Base-by-base conservation (phyloP, 371 early-diverging fungal species). In the Circinella minor region DNA sequence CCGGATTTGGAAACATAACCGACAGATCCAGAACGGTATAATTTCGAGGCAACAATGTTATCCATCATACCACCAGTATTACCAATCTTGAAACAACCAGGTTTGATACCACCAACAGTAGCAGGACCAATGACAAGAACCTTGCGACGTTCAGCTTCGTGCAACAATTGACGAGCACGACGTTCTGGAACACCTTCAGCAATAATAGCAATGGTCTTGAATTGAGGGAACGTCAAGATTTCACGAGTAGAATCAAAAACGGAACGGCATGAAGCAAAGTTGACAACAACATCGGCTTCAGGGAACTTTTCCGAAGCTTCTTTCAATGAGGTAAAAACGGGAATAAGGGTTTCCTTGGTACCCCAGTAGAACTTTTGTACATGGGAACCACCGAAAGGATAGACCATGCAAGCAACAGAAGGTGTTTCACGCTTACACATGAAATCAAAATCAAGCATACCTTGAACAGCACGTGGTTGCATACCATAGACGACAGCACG, bases 21-120 rank as follows among this genome's bases (percentile, higher is more conserved):
- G 37, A 98, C 96, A 2, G 97, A 96, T 37, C 99, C 99, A 55
- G 96, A 82, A 57, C 97, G 93, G 87, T 98, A 98, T 74, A 98
- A 89, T 84, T 95, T 95, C 82, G 96, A 95, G 17, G 96, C 85
- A 36, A 96, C 97, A 84, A 98, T 98, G 89, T 98, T 98, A 83
- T 98, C 99, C 96, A 98, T 98, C 99, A 98, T 98, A 76, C 99
- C 99, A 80, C 99, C 99, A 39, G 99, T 98, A 90, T 98, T 98
- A 76, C 99, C 99, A 74, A 98, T 98, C 93, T 98, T 98, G 93
- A 96, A 98, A 86, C 98, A 97, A 2, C 99, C 99, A 54, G 99
- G 97, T 86, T 97, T 98, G 85, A 98, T 97, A 72, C 99, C 99
- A 81, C 98, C 98, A 43, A 98, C 99, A 36, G 99, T 98, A 47